Percentiles rank a stretch among this genome's conserved stretches.
phyloP scores from a whole-genome alignment of 371 early-diverging fungal species.

The Zychaea mexicana region DNA sequence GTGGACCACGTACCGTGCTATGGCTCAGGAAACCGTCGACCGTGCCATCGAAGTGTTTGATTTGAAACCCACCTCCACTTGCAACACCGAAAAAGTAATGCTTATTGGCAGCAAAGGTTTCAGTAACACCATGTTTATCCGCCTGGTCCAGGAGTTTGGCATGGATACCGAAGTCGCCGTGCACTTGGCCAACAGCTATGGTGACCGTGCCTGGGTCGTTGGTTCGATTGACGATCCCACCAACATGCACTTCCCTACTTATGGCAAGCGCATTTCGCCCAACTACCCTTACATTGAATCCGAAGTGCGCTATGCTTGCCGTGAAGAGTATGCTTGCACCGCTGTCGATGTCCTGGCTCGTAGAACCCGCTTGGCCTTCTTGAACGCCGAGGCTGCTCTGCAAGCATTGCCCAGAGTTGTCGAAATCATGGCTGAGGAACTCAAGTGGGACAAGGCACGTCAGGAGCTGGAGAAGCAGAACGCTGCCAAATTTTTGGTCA shows the following conservation, averaged over 20 bases:
- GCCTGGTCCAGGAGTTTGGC: slow-evolving; percentile 91
- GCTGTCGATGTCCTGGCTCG: slow-evolving; percentile 95
- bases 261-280: slow-evolving; percentile 79
- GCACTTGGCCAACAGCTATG: slow-evolving; percentile 93
- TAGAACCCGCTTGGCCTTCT: slow-evolving; percentile 93
- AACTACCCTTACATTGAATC: slow-evolving; percentile 95
- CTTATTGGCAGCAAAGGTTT: slow-evolving; percentile 93
- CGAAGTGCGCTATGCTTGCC: slow-evolving; percentile 93
- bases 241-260: slow-evolving; percentile 75
- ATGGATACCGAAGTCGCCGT: slow-evolving; percentile 94
- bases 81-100: slow-evolving; percentile 74
- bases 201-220: slow-evolving; percentile 94
- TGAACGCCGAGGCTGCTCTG: slow-evolving; percentile 92
- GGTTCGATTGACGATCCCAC: slow-evolving; percentile 80
- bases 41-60: slow-evolving; percentile 78
- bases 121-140: slow-evolving; percentile 85
- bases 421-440: slow-evolving; percentile 91
- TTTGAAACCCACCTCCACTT: slow-evolving; percentile 57
- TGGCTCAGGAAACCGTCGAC: slow-evolving; percentile 98
- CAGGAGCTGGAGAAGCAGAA: slow-evolving; percentile 70
- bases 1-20: slow-evolving; percentile 99
- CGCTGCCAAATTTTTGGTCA: slow-evolving; percentile 76
- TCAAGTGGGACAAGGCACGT: slow-evolving; percentile 77
- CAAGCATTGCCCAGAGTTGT: slow-evolving; percentile 88
- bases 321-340: slow-evolving; percentile 94